These are phyloP conservation scores for Cerrena zonata DNA, from an alignment of 1,284 basidiomycete genomes.

Conservation along the genomic window DNA sequence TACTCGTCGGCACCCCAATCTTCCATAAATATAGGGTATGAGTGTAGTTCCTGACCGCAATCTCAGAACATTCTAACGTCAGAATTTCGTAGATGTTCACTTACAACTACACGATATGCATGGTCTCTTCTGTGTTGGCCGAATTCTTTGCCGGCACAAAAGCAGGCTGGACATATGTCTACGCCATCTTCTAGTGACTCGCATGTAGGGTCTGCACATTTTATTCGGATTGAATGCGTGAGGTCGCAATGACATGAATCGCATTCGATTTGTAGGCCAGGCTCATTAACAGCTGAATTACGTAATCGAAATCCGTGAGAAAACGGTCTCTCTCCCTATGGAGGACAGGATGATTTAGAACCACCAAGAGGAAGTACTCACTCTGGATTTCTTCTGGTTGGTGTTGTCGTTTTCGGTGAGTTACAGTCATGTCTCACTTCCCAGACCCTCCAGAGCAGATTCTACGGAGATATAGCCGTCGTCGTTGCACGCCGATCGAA, in stretches of 20 bases:
- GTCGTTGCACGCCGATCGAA: neutral
- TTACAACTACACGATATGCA: conserved; percentile 87
- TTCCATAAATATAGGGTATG: conserved; percentile 89
- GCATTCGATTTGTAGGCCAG: conserved; percentile 71
- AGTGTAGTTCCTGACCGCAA: conserved; percentile 76
- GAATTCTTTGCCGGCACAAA: conserved; percentile 88
- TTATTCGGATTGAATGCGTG: conserved; percentile 87
- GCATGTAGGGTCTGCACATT: conserved; percentile 80
- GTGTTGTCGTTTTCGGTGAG: conserved; percentile 67
- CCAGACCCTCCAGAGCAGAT: neutral
- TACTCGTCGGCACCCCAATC: conserved; percentile 99
- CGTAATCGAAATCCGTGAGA: conserved; percentile 38
- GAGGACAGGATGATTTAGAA: conserved; percentile 21
- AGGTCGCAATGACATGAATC: conserved; percentile 69
- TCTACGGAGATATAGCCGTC: neutral
- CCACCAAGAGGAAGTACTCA: conserved; percentile 33
- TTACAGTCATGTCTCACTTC: conserved; percentile 55
- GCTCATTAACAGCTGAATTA: conserved; percentile 66
- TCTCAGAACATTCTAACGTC: conserved; percentile 1
- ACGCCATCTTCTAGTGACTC: conserved; percentile 65
- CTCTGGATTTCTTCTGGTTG: conserved; percentile 72
- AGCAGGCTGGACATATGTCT: conserved; percentile 85
- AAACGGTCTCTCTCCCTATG: conserved; percentile 16
- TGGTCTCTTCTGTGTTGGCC: conserved; percentile 83
- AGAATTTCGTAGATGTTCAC: conserved; percentile 19